phyloP scores from a whole-genome alignment of 495 filamentous ascomycete species.

The Penicillium chermesinum region DNA sequence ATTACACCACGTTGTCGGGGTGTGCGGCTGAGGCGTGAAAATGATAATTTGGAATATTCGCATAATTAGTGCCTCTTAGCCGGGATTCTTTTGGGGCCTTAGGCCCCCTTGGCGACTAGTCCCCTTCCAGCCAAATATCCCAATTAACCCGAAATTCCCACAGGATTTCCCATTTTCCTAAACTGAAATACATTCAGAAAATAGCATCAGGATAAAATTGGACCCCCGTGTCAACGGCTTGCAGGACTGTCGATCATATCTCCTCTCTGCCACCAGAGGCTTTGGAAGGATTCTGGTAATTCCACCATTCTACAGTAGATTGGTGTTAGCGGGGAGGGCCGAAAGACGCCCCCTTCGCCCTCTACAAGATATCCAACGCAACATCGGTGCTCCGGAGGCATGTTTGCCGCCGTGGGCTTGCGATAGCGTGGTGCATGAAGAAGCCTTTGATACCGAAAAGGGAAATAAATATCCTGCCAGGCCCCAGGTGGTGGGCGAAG shows the following conservation, averaged over 20 bases:
- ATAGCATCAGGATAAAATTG: background rate
- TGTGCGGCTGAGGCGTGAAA: constrained; percentile 25
- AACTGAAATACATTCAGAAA: too few species aligned
- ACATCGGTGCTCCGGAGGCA: too few species aligned
- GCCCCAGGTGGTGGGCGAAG: too few species aligned
- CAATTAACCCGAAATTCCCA: too few species aligned
- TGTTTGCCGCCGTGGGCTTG: too few species aligned
- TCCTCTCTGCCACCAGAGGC: background rate
- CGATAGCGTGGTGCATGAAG: too few species aligned
- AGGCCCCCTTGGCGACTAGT: background rate
- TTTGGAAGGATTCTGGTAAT: background rate
- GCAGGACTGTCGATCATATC: background rate
- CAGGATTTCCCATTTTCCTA: too few species aligned
- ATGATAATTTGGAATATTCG: background rate
- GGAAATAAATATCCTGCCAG: too few species aligned
- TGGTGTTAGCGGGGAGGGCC: background rate
- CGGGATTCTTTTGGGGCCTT: background rate
- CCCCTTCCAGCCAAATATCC: background rate
- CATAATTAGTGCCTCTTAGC: background rate
- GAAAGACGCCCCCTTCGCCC: background rate
- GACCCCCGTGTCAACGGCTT: constrained; percentile 7
- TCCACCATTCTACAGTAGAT: background rate
- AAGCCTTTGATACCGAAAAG: too few species aligned
- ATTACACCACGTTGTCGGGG: constrained; percentile 8
- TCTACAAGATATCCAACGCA: too few species aligned